These are phyloP conservation scores for Rhodotorula kratochvilovae DNA, from an alignment of 768 basidiomycete genomes.

Conservation along the genomic window DNA sequence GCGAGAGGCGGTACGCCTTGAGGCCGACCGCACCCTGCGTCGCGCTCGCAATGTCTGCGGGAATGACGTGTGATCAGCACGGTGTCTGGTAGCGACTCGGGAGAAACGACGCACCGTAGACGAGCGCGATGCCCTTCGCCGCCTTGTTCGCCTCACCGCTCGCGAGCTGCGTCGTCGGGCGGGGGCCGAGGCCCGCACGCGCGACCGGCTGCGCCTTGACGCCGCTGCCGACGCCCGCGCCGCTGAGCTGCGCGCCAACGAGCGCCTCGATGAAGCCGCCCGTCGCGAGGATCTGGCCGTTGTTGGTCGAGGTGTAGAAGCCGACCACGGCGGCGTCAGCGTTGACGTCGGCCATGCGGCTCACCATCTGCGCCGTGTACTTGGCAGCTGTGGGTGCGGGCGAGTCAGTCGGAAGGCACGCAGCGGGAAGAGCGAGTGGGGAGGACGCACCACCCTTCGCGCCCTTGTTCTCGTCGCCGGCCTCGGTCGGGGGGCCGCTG, in stretches of 20 bases:
- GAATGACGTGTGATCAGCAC: neutral
- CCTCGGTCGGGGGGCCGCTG: constrained; percentile 20
- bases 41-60: constrained; percentile 32
- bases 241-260: constrained; percentile 40
- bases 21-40: constrained; percentile 38
- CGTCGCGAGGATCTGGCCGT: constrained; percentile 42
- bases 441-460: constrained; percentile 33
- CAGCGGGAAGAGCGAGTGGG: neutral
- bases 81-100: rapidly evolving
- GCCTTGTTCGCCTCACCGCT: constrained; percentile 29
- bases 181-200: constrained; percentile 13
- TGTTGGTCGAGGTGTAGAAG: constrained; percentile 43
- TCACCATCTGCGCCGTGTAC: constrained; percentile 41
- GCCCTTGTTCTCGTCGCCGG: constrained; percentile 28
- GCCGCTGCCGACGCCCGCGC: constrained; percentile 32
- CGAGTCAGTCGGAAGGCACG: no score
- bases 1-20: constrained; percentile 38
- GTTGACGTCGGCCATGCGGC: constrained; percentile 42
- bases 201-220: constrained; percentile 22
- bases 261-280: constrained; percentile 44
- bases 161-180: constrained; percentile 19
- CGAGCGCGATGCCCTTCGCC: constrained; percentile 41
- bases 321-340: constrained; percentile 43
- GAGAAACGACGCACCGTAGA: constrained; percentile 38
- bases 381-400: constrained; percentile 27